phyloP scores from a whole-genome alignment of 2,329 filamentous ascomycete genomes.

The Sarocladium oryzae region DNA sequence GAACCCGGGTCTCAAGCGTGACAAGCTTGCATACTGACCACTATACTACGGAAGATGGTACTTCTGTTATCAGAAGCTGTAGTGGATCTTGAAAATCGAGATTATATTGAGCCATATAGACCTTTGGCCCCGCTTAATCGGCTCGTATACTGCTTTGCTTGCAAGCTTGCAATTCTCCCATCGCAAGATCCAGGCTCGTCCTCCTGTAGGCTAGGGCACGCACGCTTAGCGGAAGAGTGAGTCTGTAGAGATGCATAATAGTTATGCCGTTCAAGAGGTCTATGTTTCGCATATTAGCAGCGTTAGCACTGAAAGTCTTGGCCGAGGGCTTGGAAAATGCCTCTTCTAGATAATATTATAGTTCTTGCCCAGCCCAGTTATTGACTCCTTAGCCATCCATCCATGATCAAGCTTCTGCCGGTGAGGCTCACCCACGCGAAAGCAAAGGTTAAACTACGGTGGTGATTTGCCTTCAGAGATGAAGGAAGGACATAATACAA shows the following conservation, averaged over 20 bases:
- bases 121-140: neutral
- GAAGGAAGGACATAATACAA: neutral
- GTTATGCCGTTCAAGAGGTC: too few relatives aligned
- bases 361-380: neutral
- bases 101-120: neutral
- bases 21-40: slow-evolving; percentile 10
- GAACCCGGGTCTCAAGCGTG: slow-evolving; percentile 9
- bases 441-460: neutral
- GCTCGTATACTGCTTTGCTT: too few relatives aligned
- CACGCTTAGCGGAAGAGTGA: too few relatives aligned
- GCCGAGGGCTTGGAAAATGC: neutral
- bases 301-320: neutral
- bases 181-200: too few relatives aligned
- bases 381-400: neutral
- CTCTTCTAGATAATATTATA: neutral
- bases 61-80: neutral
- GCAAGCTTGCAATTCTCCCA: too few relatives aligned
- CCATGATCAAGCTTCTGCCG: neutral
- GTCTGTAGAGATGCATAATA: too few relatives aligned
- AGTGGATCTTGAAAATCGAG: neutral
- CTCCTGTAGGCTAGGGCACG: too few relatives aligned
- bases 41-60: slow-evolving; percentile 9
- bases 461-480: neutral
- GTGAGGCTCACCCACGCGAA: neutral
- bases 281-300: too few relatives aligned